Evolutionary conservation across 371 early-diverging fungal species (phyloP).

Genomic region (Paramicrosporidium saccamoebae): DNA sequence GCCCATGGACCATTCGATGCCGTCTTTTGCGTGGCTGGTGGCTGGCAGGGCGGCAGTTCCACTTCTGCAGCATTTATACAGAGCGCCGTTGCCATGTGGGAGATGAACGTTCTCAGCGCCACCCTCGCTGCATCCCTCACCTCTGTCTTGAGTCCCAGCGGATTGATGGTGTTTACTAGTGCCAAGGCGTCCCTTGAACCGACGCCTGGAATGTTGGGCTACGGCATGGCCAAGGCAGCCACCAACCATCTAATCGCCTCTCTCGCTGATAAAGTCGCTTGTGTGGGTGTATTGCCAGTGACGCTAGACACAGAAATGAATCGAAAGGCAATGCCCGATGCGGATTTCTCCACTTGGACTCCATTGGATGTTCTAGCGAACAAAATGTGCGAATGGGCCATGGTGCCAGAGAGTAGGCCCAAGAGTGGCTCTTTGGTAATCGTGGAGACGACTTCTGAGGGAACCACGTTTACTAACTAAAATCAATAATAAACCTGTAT

Average conservation of each 20-base stretch:
- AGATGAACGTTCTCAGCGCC: conserved; percentile 40
- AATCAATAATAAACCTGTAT: no score
- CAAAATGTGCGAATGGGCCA: conserved; percentile 9
- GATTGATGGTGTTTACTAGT: conserved; percentile 47
- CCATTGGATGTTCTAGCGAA: conserved; percentile 31
- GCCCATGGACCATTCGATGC: no score
- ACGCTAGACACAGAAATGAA: conserved; percentile 80
- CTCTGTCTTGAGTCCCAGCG: conserved; percentile 50
- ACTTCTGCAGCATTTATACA: conserved; percentile 10
- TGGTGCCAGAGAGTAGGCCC: no score
- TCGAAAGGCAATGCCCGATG: conserved; percentile 48
- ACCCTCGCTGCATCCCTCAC: conserved; percentile 44
- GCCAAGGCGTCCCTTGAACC: conserved; percentile 33
- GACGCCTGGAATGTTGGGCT: conserved; percentile 68
- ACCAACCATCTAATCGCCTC: conserved; percentile 63
- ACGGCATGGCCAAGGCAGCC: conserved; percentile 74
- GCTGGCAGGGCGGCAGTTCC: conserved; percentile 83
- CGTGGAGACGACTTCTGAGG: no score
- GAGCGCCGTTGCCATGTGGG: conserved; percentile 27
- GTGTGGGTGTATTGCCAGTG: conserved; percentile 47
- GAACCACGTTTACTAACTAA: no score
- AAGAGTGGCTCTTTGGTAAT: no score
- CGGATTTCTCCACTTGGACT: conserved; percentile 62
- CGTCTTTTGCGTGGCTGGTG: conserved; percentile 74
- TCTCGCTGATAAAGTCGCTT: conserved; percentile 27